Evolutionary conservation across 164 flowering plant species (phyloP).

Genomic region (Amborella trichopoda): DNA sequence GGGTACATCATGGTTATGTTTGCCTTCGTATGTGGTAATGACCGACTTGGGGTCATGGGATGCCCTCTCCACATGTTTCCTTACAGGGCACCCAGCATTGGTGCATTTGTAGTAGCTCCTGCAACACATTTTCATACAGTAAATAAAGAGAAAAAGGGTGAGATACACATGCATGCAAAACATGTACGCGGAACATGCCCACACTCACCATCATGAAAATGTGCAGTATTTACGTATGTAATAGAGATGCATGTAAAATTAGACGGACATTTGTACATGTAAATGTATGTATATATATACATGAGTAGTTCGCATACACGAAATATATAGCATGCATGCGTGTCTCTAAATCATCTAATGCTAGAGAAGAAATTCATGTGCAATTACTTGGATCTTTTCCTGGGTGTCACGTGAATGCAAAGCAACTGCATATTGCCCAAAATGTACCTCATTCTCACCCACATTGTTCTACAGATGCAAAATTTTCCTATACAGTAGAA

Average conservation of each 20-base stretch:
- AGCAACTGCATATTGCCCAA: no score
- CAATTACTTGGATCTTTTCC: no score
- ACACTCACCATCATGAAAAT: not conserved
- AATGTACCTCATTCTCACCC: no score
- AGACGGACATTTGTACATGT: not conserved
- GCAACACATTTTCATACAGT: conserved; percentile 13
- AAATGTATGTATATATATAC: not conserved
- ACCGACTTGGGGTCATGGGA: conserved; percentile 95
- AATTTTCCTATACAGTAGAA: no score
- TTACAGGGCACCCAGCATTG: conserved; percentile 76
- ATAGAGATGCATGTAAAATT: not conserved
- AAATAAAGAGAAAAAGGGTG: not conserved
- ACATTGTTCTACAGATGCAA: no score
- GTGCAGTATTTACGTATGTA: not conserved
- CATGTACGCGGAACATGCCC: not conserved
- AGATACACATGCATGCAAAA: not conserved
- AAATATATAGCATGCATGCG: no score
- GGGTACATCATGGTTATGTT: conserved; percentile 95
- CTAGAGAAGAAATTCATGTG: no score
- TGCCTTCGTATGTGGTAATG: conserved; percentile 91
- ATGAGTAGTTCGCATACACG: not conserved
- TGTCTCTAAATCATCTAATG: no score
- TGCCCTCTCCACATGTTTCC: conserved; percentile 95
- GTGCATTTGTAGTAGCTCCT: conserved; percentile 99
- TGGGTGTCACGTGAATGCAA: no score